These are phyloP conservation scores for Aquilaria yunnanensis DNA, from an alignment of 345 rosid genomes.

Conservation along the genomic window DNA sequence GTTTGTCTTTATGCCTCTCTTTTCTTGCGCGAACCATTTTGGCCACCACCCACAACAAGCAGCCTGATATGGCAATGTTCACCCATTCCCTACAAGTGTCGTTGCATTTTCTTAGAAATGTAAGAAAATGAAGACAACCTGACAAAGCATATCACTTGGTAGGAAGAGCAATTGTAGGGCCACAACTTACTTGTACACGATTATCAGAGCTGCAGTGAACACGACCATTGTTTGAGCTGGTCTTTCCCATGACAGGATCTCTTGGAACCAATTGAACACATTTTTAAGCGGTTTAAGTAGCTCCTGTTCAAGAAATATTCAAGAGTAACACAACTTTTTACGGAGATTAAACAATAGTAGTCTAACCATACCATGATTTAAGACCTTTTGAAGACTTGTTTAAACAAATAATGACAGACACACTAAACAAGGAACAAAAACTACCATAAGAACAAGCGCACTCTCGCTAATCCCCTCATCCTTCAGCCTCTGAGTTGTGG, in stretches of 20 bases:
- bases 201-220: slow-evolving; percentile 22
- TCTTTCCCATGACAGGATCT: slow-evolving; percentile 49
- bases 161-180: not conserved
- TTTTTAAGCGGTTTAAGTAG: slow-evolving; percentile 54
- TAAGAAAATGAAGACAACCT: not conserved
- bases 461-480: slow-evolving; percentile 79
- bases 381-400: not conserved
- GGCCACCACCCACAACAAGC: slow-evolving; percentile 36
- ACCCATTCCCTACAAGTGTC: slow-evolving; percentile 60
- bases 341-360: too few species aligned
- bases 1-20: slow-evolving; percentile 21
- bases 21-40: slow-evolving; percentile 55
- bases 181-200: slow-evolving; percentile 53
- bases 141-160: not conserved
- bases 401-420: not conserved
- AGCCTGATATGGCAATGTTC: slow-evolving; percentile 57
- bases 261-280: slow-evolving; percentile 34
- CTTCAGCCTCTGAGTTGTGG: slow-evolving; percentile 48
- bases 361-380: too few species aligned
- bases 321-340: not conserved
- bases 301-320: slow-evolving; percentile 38
- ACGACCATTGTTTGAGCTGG: slow-evolving; percentile 39
- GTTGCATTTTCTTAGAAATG: not conserved
- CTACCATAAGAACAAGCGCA: slow-evolving; percentile 58
- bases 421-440: slow-evolving; percentile 1